These are phyloP conservation scores for Aphanomyces astaci DNA, from an alignment of 352 stramenopile genomes.

Conservation along the genomic window DNA sequence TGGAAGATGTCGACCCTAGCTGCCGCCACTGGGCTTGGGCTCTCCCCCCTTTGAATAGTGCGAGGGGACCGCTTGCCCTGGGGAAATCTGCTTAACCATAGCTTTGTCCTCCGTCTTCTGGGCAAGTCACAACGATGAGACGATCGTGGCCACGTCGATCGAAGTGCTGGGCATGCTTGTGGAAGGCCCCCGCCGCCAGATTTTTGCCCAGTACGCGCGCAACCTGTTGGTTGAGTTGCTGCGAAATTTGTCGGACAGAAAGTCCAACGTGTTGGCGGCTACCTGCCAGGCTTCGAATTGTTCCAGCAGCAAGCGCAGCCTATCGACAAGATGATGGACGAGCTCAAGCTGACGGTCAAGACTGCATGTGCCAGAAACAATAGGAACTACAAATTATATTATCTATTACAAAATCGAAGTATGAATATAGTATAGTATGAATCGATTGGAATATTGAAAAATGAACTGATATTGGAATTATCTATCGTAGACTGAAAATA, in stretches of 20 bases:
- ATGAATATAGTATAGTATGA: too few relatives aligned
- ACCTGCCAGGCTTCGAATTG: constrained; percentile 78
- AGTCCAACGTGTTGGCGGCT: constrained; percentile 67
- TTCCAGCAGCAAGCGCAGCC: constrained; percentile 73
- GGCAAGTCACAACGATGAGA: constrained; percentile 78
- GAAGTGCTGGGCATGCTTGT: constrained; percentile 70
- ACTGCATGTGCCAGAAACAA: too few relatives aligned
- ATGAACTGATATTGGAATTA: too few relatives aligned
- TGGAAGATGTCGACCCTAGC: too few relatives aligned
- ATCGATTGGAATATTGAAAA: too few relatives aligned
- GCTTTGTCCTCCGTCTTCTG: constrained; percentile 72
- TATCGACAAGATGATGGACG: constrained; percentile 86
- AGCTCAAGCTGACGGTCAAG: constrained; percentile 63
- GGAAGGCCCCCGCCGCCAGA: constrained; percentile 69
- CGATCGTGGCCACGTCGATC: constrained; percentile 78
- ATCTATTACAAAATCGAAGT: too few relatives aligned
- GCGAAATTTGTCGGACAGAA: constrained; percentile 83
- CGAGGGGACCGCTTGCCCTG: too few relatives aligned
- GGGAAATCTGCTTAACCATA: constrained; percentile 78
- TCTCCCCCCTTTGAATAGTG: too few relatives aligned
- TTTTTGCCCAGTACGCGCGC: constrained; percentile 69
- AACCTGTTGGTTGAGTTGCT: constrained; percentile 71
- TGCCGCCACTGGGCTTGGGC: too few relatives aligned
- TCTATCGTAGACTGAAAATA: too few relatives aligned
- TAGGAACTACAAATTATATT: too few relatives aligned